Conservation (phyloP, 164 flowering plant species). For the Echeveria elegans region DNA sequence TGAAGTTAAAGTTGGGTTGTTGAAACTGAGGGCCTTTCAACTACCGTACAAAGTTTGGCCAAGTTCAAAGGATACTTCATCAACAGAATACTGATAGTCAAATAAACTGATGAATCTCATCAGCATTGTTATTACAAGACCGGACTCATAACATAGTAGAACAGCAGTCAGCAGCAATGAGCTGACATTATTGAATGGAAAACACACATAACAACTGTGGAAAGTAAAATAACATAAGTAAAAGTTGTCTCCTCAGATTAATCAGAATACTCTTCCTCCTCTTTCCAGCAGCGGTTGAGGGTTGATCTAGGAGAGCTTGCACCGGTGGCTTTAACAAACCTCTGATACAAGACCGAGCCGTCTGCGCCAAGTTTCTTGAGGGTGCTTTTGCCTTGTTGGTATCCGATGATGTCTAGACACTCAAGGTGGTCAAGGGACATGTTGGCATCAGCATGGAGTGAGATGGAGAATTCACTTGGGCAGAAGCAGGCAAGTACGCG, state of each 20-base stretch:
- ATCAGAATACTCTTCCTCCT: background rate
- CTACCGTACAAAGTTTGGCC: too few relatives aligned
- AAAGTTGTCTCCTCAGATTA: background rate
- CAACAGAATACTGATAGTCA: too few relatives aligned
- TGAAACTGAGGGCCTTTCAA: too few relatives aligned
- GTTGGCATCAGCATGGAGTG: slow-evolving; percentile 32
- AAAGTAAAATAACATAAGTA: background rate
- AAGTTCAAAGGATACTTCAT: too few relatives aligned
- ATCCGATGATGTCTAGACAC: background rate
- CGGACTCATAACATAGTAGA: background rate
- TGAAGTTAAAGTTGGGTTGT: too few relatives aligned
- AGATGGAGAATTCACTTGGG: slow-evolving; percentile 58
- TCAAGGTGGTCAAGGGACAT: background rate
- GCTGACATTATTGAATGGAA: background rate
- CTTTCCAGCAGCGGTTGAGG: background rate
- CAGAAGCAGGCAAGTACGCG: slow-evolving; percentile 64
- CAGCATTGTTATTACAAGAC: too few relatives aligned
- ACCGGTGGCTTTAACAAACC: background rate
- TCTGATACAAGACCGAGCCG: background rate
- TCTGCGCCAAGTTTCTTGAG: background rate
- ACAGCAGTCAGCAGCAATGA: background rate
- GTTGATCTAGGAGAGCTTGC: background rate
- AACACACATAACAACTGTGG: background rate
- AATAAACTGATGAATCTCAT: too few relatives aligned
- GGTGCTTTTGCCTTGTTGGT: background rate